These are phyloP conservation scores for Lactifluus echinatus DNA, from an alignment of 768 basidiomycete genomes.

Conservation along the genomic window DNA sequence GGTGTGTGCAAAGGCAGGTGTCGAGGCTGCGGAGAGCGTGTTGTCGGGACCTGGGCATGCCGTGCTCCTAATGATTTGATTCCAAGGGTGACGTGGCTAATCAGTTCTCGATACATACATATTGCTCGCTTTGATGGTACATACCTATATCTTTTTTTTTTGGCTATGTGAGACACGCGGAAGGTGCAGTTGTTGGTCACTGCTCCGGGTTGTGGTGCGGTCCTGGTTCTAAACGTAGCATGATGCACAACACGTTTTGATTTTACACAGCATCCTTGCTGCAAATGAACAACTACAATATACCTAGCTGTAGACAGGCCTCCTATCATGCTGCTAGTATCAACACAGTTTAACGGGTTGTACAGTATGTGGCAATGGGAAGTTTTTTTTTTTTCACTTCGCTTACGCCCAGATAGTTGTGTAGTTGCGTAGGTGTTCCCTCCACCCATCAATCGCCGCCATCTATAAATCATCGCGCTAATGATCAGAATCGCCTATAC, in stretches of 20 bases:
- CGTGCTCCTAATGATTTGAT: constrained; percentile 36
- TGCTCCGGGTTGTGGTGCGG: background rate
- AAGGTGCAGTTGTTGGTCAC: background rate
- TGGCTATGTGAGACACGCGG: background rate
- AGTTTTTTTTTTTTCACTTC: background rate
- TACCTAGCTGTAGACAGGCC: no score
- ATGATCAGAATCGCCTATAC: background rate
- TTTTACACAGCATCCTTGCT: background rate
- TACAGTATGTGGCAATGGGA: background rate
- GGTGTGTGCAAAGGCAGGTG: constrained; percentile 9
- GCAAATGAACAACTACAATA: background rate
- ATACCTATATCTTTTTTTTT: background rate
- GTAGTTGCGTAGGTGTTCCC: background rate
- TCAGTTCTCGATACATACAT: constrained; percentile 54
- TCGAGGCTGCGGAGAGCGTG: constrained; percentile 40
- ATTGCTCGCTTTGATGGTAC: background rate
- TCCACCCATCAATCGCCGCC: background rate
- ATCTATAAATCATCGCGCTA: background rate
- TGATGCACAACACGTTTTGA: background rate
- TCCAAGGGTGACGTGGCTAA: constrained; percentile 52
- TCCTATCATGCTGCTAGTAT: background rate
- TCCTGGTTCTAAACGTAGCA: background rate
- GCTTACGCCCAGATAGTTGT: background rate
- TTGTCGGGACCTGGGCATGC: constrained; percentile 61
- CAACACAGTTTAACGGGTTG: background rate